Evolutionary conservation across 768 basidiomycete genomes (phyloP).

Genomic region (Lyophyllum shimeji): DNA sequence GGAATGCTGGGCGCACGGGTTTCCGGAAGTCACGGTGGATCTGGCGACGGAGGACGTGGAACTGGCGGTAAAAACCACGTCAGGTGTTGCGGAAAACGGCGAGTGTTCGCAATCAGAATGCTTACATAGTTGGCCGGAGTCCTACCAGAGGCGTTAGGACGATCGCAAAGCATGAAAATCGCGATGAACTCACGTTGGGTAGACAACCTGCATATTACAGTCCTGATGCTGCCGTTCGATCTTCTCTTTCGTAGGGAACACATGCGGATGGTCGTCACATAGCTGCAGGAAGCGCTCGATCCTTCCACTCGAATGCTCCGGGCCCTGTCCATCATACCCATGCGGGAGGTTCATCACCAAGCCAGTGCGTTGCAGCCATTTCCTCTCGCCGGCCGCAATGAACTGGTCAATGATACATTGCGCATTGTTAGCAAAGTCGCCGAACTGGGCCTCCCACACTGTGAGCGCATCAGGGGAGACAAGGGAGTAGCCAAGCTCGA

Average conservation of each 20-base stretch:
- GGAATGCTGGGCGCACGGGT: conserved; percentile 53
- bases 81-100: not conserved
- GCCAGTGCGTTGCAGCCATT: conserved; percentile 95
- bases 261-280: conserved; percentile 93
- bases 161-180: not conserved
- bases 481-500: conserved; percentile 97
- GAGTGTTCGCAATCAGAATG: not conserved
- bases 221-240: conserved; percentile 96
- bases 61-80: conserved; percentile 40
- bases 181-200: conserved; percentile 73
- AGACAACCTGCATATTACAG: conserved; percentile 99
- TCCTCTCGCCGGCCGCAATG: conserved; percentile 94
- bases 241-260: conserved; percentile 87
- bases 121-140: conserved; percentile 93
- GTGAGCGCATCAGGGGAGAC: conserved; percentile 92
- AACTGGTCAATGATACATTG: conserved; percentile 99
- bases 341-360: conserved; percentile 89
- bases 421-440: conserved; percentile 97
- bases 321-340: conserved; percentile 98
- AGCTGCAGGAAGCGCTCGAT: conserved; percentile 97
- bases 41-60: conserved; percentile 96
- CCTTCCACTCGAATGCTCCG: conserved; percentile 95
- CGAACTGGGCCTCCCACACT: conserved; percentile 99
- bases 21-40: conserved; percentile 98
- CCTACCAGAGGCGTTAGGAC: conserved; percentile 35